These are phyloP conservation scores for Yamadazyma siamensis DNA, from an alignment of 1,139 yeast genomes.

Conservation along the genomic window DNA sequence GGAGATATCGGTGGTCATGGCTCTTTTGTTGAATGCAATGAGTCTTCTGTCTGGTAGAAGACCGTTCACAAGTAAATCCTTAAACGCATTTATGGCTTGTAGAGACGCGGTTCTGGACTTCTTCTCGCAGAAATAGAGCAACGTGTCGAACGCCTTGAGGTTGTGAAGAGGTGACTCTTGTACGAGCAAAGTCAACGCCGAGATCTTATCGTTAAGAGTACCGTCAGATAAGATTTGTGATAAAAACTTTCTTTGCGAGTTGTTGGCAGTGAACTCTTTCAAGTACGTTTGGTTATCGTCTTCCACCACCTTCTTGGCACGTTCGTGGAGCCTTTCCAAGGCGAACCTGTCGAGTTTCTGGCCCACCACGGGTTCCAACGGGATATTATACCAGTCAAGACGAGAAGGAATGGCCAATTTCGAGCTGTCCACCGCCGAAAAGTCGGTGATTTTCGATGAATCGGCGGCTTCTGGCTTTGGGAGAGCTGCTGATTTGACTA, in stretches of 20 bases:
- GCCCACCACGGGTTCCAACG: constrained; percentile 34
- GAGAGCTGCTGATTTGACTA: too few relatives aligned
- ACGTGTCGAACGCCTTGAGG: constrained; percentile 74
- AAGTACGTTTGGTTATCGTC: constrained; percentile 70
- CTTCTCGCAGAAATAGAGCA: constrained; percentile 77
- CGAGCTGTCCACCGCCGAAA: constrained; percentile 54
- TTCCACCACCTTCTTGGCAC: constrained; percentile 66
- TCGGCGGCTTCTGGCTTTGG: constrained; percentile 16
- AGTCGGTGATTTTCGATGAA: constrained; percentile 45
- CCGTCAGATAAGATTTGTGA: constrained; percentile 87
- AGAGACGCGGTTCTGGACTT: constrained; percentile 92
- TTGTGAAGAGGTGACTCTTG: constrained; percentile 97
- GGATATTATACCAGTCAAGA: constrained; percentile 69
- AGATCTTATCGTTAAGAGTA: constrained; percentile 92
- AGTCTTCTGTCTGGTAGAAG: constrained; percentile 84
- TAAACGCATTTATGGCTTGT: constrained; percentile 84
- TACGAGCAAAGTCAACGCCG: constrained; percentile 85
- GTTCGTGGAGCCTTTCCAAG: constrained; percentile 55
- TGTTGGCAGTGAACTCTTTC: constrained; percentile 74
- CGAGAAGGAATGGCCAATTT: constrained; percentile 61
- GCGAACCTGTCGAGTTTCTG: constrained; percentile 45
- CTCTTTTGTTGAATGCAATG: constrained; percentile 77
- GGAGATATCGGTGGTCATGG: constrained; percentile 47
- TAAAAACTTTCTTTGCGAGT: constrained; percentile 85
- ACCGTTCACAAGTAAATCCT: constrained; percentile 80